Base-by-base conservation (phyloP, 176 grass and related monocot species). In the Panicum miliaceum region DNA sequence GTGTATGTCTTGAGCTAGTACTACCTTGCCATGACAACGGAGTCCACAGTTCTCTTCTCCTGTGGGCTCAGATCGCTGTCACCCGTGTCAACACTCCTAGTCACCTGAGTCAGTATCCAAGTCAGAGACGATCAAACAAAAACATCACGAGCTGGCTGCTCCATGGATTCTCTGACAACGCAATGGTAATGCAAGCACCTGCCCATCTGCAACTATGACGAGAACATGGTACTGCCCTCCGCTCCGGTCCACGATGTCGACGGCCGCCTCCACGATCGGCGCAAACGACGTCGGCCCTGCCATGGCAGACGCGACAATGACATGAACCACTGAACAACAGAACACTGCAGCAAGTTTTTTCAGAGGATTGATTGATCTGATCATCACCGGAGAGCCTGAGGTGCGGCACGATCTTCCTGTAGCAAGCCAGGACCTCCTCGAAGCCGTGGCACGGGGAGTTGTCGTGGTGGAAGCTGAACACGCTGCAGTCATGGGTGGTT, bases 21-120 rank as follows among this genome's bases (percentile, higher is more conserved):
- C 6, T 85, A 97, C 94, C 94, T 98, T 40, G 96, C 92, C 96
- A 90, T 98, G 67, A 98, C 96, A 78, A 98, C 93, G 43, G 96
- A 88, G 37, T 95, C 91, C 32, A 98, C 87, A 0, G 96, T 98
- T 36, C 82, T 87, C 91, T 78, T 84, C 85, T 98, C 96, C 52
- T 98, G 92, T 11, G 89, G 96, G 80, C 96, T 98, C 12, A 95
- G 87, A 20, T 98, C 96, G 18, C 50, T 58, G 4, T 45, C 60
- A 6, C 67, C 42, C n/a, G 89, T 98, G 37, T 95, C 89, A 10
- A 95, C 57, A 61, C 93, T 95, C 78, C 93, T 72, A 51, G 96
- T 98, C 18, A 98, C 93, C 94, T 97, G 86, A 16, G 41, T 46
- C 43, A 51, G 15, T 12, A 50, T 0, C 4, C 25, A 50, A 25